Conservation (phyloP, 768 basidiomycete genomes). For the Boletus coccyginus region DNA sequence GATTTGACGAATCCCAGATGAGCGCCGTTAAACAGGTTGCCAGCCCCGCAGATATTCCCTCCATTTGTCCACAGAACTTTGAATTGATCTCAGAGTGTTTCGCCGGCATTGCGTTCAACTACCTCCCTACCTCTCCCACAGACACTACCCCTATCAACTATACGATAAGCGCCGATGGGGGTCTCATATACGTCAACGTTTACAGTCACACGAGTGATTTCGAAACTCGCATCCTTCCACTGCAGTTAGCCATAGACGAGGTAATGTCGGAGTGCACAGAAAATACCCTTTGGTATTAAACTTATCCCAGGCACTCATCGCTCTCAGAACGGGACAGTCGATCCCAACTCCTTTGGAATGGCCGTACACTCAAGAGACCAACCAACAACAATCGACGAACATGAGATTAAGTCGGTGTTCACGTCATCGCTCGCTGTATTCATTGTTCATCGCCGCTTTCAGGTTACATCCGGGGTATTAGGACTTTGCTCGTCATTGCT, state of each 20-base stretch:
- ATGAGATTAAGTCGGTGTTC: conserved; percentile 53
- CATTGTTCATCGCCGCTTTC: conserved; percentile 5
- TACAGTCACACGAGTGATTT: conserved; percentile 63
- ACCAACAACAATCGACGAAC: conserved; percentile 53
- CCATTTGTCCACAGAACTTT: conserved; percentile 71
- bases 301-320: conserved; percentile 59
- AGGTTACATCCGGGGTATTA: conserved; percentile 64
- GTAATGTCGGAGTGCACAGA: conserved; percentile 30
- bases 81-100: conserved; percentile 67
- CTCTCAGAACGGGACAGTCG: conserved; percentile 56
- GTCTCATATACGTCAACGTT: conserved; percentile 64
- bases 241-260: conserved; percentile 77
- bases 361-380: conserved; percentile 69
- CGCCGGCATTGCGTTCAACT: conserved; percentile 61
- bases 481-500: conserved; percentile 62
- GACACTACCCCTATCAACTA: conserved; percentile 50
- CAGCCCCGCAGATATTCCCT: conserved; percentile 47
- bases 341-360: conserved; percentile 64
- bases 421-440: neutral
- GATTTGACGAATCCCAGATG: conserved; percentile 48
- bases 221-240: conserved; percentile 62
- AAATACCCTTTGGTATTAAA: neutral
- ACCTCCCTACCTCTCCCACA: conserved; percentile 43
- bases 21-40: conserved; percentile 47
- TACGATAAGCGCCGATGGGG: conserved; percentile 66